A percentile compares a stretch with the other conserved stretches of the same genome.
Conservation (phyloP, 2,329 filamentous ascomycete species). For the Arthrinium phaeospermum region DNA sequence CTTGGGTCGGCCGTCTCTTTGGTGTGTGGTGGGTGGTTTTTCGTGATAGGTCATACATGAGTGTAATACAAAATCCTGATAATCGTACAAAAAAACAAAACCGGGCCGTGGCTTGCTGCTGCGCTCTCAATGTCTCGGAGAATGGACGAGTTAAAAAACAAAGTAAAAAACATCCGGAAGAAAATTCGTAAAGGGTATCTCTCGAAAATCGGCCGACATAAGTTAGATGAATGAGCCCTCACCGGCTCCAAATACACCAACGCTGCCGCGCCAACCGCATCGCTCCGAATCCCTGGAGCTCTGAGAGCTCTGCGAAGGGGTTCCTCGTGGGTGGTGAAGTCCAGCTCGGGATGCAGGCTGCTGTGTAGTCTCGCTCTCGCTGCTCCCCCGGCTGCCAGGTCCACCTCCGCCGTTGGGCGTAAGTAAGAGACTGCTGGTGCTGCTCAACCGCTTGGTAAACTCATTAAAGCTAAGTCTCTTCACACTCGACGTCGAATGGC, state of each 20-base stretch:
- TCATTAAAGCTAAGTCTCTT: conserved; percentile 68
- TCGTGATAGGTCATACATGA: conserved; percentile 25
- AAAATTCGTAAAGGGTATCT: conserved; percentile 20
- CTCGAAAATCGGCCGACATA: conserved; percentile 27
- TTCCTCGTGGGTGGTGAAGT: conserved; percentile 38
- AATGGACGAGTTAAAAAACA: background rate
- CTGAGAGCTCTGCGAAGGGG: conserved; percentile 43
- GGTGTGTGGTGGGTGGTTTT: conserved; percentile 10
- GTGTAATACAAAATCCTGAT: conserved; percentile 20
- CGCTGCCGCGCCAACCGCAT: conserved; percentile 63
- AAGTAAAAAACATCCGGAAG: background rate
- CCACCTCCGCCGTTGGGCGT: conserved; percentile 61
- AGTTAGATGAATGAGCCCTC: conserved; percentile 62
- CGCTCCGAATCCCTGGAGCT: conserved; percentile 49
- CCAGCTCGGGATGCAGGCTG: conserved; percentile 41
- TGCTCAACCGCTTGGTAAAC: conserved; percentile 65
- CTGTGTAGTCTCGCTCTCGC: conserved; percentile 49
- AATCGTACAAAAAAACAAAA: conserved; percentile 23
- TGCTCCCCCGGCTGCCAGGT: conserved; percentile 52
- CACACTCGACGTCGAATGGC: conserved; percentile 57
- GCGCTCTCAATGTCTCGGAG: background rate
- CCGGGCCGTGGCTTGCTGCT: background rate
- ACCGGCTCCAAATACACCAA: conserved; percentile 55
- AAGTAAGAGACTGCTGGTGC: conserved; percentile 64
- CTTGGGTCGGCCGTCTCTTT: background rate